Conservation (phyloP, 495 filamentous ascomycete species). For the Podospora sp. region DNA sequence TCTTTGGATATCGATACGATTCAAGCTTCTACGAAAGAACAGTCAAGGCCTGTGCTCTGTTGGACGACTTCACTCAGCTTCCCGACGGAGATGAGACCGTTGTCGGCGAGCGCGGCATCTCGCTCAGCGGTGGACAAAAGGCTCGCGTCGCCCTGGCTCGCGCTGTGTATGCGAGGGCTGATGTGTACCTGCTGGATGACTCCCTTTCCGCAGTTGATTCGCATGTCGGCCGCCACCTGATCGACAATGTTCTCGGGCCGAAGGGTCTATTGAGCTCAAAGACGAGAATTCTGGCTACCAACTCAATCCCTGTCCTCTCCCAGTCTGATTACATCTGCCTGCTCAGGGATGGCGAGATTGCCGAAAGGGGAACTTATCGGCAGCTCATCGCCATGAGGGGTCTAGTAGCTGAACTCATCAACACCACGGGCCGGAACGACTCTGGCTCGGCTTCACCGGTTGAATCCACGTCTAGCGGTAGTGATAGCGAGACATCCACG, state of each 20-base stretch:
- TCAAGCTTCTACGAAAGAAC: constrained; percentile 93
- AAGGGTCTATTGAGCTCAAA: constrained; percentile 83
- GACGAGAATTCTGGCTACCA: constrained; percentile 92
- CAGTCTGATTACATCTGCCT: constrained; percentile 83
- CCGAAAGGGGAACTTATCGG: constrained; percentile 86
- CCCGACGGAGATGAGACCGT: constrained; percentile 97
- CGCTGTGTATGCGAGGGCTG: constrained; percentile 96
- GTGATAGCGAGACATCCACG: constrained; percentile 61
- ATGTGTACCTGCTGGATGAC: constrained; percentile 95
- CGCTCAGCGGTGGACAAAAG: constrained; percentile 95
- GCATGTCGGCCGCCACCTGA: constrained; percentile 93
- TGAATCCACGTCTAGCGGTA: constrained; percentile 41
- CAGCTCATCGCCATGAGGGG: constrained; percentile 94
- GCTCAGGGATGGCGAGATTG: constrained; percentile 77
- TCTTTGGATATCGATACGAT: constrained; percentile 96
- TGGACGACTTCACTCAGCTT: constrained; percentile 88
- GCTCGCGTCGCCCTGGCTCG: constrained; percentile 92
- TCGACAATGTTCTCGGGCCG: constrained; percentile 86
- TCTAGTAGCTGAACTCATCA: constrained; percentile 82
- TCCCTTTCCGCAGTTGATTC: constrained; percentile 95
- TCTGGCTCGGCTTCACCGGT: constrained; percentile 34
- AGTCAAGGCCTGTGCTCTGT: constrained; percentile 87
- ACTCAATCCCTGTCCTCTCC: constrained; percentile 88
- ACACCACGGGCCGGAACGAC: constrained; percentile 64
- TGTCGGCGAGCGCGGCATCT: constrained; percentile 96